Evolutionary conservation across 345 rosid species (phyloP).

Genomic region (Corchorus capsularis): DNA sequence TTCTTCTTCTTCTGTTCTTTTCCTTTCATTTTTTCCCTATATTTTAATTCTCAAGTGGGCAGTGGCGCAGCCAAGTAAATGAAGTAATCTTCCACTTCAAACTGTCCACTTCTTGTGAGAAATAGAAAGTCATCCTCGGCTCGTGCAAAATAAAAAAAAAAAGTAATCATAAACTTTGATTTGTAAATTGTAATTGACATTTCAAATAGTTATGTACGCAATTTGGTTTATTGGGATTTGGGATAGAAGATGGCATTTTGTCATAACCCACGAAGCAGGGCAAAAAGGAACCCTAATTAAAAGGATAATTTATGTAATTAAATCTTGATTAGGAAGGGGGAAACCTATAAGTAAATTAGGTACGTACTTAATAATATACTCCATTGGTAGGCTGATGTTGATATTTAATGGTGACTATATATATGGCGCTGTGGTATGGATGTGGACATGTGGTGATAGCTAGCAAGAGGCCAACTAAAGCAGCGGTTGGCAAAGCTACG

Average conservation of each 20-base stretch:
- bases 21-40: neutral
- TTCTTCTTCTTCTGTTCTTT: neutral
- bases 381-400: no score
- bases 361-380: no score
- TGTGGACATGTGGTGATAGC: neutral
- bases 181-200: conserved; percentile 11
- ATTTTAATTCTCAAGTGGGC: no score
- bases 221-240: neutral
- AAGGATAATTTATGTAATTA: no score
- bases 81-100: conserved; percentile 8
- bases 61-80: conserved; percentile 5
- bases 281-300: no score
- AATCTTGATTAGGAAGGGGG: no score
- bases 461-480: neutral
- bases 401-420: neutral
- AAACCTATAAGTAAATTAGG: no score
- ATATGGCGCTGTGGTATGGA: no score
- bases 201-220: neutral
- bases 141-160: neutral
- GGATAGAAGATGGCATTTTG: no score
- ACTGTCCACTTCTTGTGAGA: neutral
- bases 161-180: neutral
- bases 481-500: conserved; percentile 9
- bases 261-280: no score
- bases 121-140: neutral